Conservation (phyloP, 2,329 filamentous ascomycete genomes). For the Periconia sp. region DNA sequence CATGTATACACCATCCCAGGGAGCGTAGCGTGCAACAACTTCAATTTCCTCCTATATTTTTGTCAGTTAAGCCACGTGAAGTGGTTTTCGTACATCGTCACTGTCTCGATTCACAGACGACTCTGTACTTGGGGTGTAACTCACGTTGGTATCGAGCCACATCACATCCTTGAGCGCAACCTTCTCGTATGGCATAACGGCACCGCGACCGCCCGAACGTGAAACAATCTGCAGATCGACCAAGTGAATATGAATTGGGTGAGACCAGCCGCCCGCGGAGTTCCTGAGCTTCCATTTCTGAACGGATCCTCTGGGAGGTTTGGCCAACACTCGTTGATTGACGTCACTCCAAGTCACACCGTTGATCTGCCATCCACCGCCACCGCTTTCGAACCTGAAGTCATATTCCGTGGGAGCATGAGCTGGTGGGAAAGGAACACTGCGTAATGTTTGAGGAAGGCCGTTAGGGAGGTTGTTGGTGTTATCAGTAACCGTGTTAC, state of each 20-base stretch:
- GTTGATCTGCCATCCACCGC: conserved; percentile 29
- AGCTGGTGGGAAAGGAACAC: conserved; percentile 27
- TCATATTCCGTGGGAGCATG: conserved; percentile 22
- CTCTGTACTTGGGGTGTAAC: too few relatives aligned
- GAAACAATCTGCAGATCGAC: conserved; percentile 57
- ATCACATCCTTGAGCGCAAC: conserved; percentile 60
- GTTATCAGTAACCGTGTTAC: conserved; percentile 18
- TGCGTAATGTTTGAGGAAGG: conserved; percentile 24
- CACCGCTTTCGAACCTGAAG: conserved; percentile 28
- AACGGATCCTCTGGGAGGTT: conserved; percentile 29
- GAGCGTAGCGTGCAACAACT: conserved; percentile 25
- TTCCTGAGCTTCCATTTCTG: conserved; percentile 46
- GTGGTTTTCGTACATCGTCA: too few relatives aligned
- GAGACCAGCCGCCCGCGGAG: conserved; percentile 52
- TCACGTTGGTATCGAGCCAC: conserved; percentile 50
- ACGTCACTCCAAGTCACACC: conserved; percentile 26
- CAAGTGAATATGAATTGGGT: conserved; percentile 59
- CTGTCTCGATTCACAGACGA: too few relatives aligned
- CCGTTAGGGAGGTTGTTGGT: conserved; percentile 12
- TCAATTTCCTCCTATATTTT: conserved; percentile 24
- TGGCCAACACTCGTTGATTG: conserved; percentile 29
- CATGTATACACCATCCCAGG: conserved; percentile 51
- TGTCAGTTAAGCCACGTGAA: too few relatives aligned
- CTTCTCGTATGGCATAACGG: conserved; percentile 53
- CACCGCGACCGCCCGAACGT: conserved; percentile 42